Conservation (phyloP, 2,329 filamentous ascomycete species). For the Orbilia oligospora region DNA sequence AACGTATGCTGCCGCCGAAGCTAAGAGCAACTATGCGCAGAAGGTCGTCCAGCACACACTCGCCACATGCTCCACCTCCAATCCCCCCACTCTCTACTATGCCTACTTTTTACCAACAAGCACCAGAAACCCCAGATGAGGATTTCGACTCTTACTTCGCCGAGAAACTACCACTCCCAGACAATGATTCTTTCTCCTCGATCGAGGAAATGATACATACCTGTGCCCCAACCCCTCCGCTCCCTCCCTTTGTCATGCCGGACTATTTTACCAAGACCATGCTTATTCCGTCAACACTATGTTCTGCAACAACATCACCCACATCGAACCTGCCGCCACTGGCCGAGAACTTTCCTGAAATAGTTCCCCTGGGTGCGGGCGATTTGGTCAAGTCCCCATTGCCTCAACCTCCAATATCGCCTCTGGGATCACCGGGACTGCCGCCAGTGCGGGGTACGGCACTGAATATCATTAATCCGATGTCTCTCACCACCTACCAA, state of each 20-base stretch:
- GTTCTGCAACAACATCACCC: slow-evolving; percentile 51
- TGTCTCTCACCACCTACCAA: slow-evolving; percentile 61
- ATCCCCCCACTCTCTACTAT: slow-evolving; percentile 62
- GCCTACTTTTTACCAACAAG: slow-evolving; percentile 60
- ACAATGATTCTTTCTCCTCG: slow-evolving; percentile 61
- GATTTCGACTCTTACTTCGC: slow-evolving; percentile 62
- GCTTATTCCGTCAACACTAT: slow-evolving; percentile 40
- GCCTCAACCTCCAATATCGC: slow-evolving; percentile 58
- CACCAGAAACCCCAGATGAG: slow-evolving; percentile 63
- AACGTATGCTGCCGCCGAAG: slow-evolving; percentile 63
- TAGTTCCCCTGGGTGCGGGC: slow-evolving; percentile 1
- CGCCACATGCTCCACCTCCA: slow-evolving; percentile 59
- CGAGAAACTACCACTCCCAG: slow-evolving; percentile 50
- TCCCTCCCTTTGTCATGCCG: slow-evolving; percentile 57
- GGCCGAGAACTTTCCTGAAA: slow-evolving; percentile 55
- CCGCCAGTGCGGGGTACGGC: slow-evolving; percentile 57
- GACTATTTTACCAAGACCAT: slow-evolving; percentile 59
- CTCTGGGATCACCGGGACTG: slow-evolving; percentile 60
- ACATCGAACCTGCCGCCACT: slow-evolving; percentile 38
- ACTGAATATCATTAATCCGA: slow-evolving; percentile 61
- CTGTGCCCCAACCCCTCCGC: slow-evolving; percentile 36
- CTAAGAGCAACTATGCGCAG: slow-evolving; percentile 63
- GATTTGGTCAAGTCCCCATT: slow-evolving; percentile 55
- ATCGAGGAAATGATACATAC: slow-evolving; percentile 58
- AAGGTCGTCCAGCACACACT: slow-evolving; percentile 63